phyloP scores from a whole-genome alignment of 75 land plant genomes.

The Cupressus sempervirens region DNA sequence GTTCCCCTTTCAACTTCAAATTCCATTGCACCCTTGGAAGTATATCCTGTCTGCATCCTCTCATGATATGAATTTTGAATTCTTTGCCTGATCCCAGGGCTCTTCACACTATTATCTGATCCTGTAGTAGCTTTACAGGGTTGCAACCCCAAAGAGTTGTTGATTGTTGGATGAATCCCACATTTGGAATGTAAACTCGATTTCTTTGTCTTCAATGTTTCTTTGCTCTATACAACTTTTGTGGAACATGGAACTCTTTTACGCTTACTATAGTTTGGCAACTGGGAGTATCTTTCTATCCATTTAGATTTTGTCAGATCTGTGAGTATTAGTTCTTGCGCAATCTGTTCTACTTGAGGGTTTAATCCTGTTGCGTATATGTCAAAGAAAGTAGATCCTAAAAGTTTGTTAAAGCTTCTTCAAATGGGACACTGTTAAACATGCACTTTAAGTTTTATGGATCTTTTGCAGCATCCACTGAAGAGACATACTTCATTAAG shows the following conservation, averaged over 20 bases:
- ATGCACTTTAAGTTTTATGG: conserved; percentile 73
- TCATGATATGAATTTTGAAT: not conserved
- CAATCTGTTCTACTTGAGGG: conserved; percentile 57
- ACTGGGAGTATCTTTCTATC: conserved; percentile 55
- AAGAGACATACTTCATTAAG: conserved; percentile 62
- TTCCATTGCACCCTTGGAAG: not conserved
- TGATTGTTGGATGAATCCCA: not conserved
- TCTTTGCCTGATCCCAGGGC: conserved; percentile 3
- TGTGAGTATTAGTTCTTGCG: conserved; percentile 51
- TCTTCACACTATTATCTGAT: not conserved
- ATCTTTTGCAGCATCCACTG: conserved; percentile 39
- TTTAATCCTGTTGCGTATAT: conserved; percentile 41
- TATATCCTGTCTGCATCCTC: not conserved
- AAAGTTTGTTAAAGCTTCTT: conserved; percentile 57
- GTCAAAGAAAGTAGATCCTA: conserved; percentile 78
- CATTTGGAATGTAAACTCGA: not conserved
- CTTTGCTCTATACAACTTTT: not conserved
- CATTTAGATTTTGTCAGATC: conserved; percentile 64
- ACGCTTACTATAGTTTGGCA: conserved; percentile 37
- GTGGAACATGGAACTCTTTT: conserved; percentile 7
- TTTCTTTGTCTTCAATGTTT: conserved; percentile 1
- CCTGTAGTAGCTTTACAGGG: conserved; percentile 4
- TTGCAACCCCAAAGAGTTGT: not conserved
- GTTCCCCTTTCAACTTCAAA: conserved; percentile 12
- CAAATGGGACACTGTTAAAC: conserved; percentile 69